Evolutionary conservation across 345 rosid genomes (phyloP), one percentile per base, ranked within the genome.

Genomic region (Hypericum androsaemum): DNA sequence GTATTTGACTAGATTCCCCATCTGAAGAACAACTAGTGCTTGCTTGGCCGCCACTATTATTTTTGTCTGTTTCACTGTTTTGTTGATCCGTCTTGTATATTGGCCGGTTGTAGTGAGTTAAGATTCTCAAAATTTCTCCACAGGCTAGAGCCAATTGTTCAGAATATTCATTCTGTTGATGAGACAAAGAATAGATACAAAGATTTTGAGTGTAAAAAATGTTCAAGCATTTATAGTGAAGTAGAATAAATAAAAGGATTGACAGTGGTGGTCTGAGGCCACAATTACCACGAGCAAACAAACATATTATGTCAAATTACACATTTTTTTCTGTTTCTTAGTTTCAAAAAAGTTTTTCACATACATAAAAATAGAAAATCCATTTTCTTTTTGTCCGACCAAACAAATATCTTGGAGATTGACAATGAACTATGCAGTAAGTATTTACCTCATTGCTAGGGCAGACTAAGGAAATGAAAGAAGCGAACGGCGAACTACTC

Each of bases 71-170:
- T 53, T 80, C 87, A 60, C 76, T 61, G 62, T 58, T 77, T 52
- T 65, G 85, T 3, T 67, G 79, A 65, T 89, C 94, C 37, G 50
- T 61, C 74, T 86, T 87, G 64, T 76, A 90, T 57, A 90, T 73
- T n/a, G 98, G 98, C 46, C 98, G 96, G 60, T 87, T 90, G 76
- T 90, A 90, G 73, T 84, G 98, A 57, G 98, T 90, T 71, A 90
- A 72, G 65, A 87, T 79, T 63, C 98, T 83, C 75, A 90, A 79
- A 57, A 90, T 87, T 74, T 90, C 98, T 60, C 89, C 90, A 35
- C 98, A 90, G 22, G 96, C 98, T 63, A 90, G 74, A 72, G 96
- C 98, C 98, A 96, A 90, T 67, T 90, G 98, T 69, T 87, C 96
- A 37, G 96, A 87, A 70, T 84, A 90, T 68, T 82, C 98, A 59